Base-by-base conservation (phyloP, 2,329 filamentous ascomycete genomes). In the Claviceps pusilla region DNA sequence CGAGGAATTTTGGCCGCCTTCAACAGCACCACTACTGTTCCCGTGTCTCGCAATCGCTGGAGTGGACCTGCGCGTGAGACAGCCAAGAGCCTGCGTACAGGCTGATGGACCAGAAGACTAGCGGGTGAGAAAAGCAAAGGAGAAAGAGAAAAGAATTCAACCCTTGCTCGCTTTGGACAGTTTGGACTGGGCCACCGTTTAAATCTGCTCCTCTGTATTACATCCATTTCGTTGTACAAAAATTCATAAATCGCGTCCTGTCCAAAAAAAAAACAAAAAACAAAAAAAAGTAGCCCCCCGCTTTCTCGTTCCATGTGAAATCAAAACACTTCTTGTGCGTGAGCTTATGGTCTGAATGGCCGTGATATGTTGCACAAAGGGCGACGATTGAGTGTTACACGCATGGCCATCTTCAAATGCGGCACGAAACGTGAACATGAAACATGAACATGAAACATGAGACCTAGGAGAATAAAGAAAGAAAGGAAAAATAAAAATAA, bases 301-400 rank as follows among this genome's bases (percentile, higher is more conserved):
- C 14, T 6, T 9, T 37, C 35, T 41, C 12, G 37, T 16, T 41
- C 37, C 12, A 16, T 12, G 37, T 41, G 14, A 41, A 41, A 41
- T 41, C 12, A 41, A 41, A 54, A 47, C 48, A 54, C n/a, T 54
- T 48, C 43, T 4, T 49, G 29, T 51, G 53, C 53, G 53, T 55
- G 53, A 55, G 53, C 53, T 45, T 48, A 48, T 55, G 48, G 49
- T 55, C 49, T 55, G 53, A 19, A 52, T 37, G 49, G 49, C 37
- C 50, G 53, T 51, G n/a, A 48, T 5, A 35, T 48, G 37, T 35
- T 41, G 31, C 33, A 28, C 49, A 33, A 37, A 28, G n/a, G 42
- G 53, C 35, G 33, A 39, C 42, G 28, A 12, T 19, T 4, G 11
- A n/a, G 41, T 31, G 39, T 14, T 41, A 41, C 29, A 54, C 31